Percentiles rank a stretch among this genome's conserved stretches.
These are phyloP conservation scores for Mortierella sp. DNA, from an alignment of 371 early-diverging fungal species.

Conservation along the genomic window DNA sequence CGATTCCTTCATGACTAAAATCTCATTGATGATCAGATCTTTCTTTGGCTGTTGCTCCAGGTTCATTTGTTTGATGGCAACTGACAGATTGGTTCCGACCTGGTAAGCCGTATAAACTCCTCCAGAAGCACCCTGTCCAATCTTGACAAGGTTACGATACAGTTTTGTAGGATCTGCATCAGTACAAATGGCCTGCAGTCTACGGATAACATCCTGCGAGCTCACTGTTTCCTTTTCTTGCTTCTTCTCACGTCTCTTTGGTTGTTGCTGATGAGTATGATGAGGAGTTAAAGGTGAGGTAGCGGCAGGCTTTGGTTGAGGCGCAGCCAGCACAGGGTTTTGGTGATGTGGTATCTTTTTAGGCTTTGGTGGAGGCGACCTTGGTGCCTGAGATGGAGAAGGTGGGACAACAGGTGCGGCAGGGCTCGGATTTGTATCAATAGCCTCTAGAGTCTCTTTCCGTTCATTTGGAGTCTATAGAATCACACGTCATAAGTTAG, in stretches of 20 bases:
- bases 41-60: slow-evolving; percentile 96
- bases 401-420: slow-evolving; percentile 32
- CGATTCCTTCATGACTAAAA: slow-evolving; percentile 93
- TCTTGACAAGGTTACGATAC: slow-evolving; percentile 87
- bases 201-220: slow-evolving; percentile 84
- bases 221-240: slow-evolving; percentile 57
- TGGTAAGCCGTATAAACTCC: slow-evolving; percentile 92
- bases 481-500: neutral
- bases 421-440: slow-evolving; percentile 32
- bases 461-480: slow-evolving; percentile 24
- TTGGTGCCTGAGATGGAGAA: slow-evolving; percentile 34
- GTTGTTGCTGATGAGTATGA: neutral
- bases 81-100: slow-evolving; percentile 73
- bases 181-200: slow-evolving; percentile 89
- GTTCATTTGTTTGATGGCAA: slow-evolving; percentile 97
- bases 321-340: slow-evolving; percentile 15
- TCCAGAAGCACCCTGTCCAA: slow-evolving; percentile 97
- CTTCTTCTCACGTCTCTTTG: slow-evolving; percentile 65
- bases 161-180: slow-evolving; percentile 87
- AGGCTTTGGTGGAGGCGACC: slow-evolving; percentile 43
- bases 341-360: slow-evolving; percentile 37
- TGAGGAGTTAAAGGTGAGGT: neutral
- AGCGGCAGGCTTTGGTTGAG: slow-evolving; percentile 22
- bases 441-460: slow-evolving; percentile 25
- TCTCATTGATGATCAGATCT: slow-evolving; percentile 97